Percentiles rank a stretch among this genome's conserved stretches.
These are phyloP conservation scores for Maudiozyma saulgeensis DNA, from an alignment of 805 yeast species.

Conservation along the genomic window DNA sequence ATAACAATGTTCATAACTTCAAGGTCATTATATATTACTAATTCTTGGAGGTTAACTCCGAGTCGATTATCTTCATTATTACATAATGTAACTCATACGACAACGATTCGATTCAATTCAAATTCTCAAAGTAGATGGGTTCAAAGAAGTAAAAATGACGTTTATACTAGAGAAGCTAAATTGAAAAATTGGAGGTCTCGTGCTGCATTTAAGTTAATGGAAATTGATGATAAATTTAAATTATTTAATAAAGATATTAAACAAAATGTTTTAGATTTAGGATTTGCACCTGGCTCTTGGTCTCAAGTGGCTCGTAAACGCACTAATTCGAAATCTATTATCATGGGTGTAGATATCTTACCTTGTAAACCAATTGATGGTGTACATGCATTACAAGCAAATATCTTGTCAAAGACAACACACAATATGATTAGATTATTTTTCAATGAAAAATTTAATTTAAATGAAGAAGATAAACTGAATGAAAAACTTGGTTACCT, in stretches of 20 bases:
- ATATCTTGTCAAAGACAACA: constrained; percentile 60
- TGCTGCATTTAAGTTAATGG: constrained; percentile 83
- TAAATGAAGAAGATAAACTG: constrained; percentile 29
- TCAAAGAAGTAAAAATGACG: constrained; percentile 56
- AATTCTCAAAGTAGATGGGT: constrained; percentile 66
- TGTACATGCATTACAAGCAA: constrained; percentile 75
- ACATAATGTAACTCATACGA: background rate
- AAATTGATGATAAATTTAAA: constrained; percentile 55
- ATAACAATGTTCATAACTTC: too few species aligned
- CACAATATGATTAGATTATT: constrained; percentile 46
- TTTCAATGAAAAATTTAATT: constrained; percentile 31
- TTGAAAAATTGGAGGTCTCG: constrained; percentile 58
- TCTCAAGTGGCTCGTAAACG: constrained; percentile 66
- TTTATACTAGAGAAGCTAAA: constrained; percentile 57
- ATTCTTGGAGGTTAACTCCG: too few species aligned
- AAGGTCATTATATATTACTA: too few species aligned
- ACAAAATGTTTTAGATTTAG: constrained; percentile 69
- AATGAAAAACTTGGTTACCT: constrained; percentile 2
- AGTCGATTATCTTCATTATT: too few species aligned
- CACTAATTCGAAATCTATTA: constrained; percentile 41
- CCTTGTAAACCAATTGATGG: constrained; percentile 76
- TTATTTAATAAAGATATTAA: constrained; percentile 38
- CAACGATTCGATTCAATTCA: constrained; percentile 21
- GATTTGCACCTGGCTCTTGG: constrained; percentile 95
- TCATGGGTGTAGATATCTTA: constrained; percentile 76